These are phyloP conservation scores for Pyricularia grisea DNA, from an alignment of 2,329 filamentous ascomycete species.

Conservation along the genomic window DNA sequence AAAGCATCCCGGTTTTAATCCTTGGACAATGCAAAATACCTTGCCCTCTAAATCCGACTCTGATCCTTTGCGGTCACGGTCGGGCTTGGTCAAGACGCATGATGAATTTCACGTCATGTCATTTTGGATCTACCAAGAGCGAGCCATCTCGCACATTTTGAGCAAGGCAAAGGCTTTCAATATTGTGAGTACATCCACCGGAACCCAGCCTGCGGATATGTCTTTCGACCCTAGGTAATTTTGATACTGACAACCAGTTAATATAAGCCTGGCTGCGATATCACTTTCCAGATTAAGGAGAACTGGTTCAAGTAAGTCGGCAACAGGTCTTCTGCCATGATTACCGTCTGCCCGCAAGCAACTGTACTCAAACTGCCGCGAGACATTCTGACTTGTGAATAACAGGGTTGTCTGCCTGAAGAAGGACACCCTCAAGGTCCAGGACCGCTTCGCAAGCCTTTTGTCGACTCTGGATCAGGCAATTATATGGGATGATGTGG, in stretches of 20 bases:
- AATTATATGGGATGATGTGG: constrained; percentile 7
- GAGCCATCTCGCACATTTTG: constrained; percentile 13
- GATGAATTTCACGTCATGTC: constrained; percentile 16
- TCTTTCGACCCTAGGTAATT: not conserved
- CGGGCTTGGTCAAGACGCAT: not conserved
- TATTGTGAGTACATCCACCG: constrained; percentile 7
- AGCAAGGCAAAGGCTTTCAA: constrained; percentile 8
- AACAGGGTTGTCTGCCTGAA: constrained; percentile 10
- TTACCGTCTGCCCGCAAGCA: too few relatives aligned
- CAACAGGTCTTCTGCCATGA: not conserved
- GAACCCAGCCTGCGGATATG: not conserved
- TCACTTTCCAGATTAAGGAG: constrained; percentile 13
- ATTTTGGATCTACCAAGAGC: constrained; percentile 17
- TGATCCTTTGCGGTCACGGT: not conserved
- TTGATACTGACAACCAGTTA: not conserved
- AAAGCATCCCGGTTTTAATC: not conserved
- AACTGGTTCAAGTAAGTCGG: constrained; percentile 14
- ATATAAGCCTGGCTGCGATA: constrained; percentile 11
- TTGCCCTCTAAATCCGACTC: not conserved
- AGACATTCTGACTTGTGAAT: not conserved
- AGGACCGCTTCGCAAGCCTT: constrained; percentile 7
- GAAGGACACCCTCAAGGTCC: constrained; percentile 7
- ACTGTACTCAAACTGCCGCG: not conserved
- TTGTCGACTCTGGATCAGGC: constrained; percentile 2
- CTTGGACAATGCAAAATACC: not conserved